A percentile compares a stretch with the other conserved stretches of the same genome.
These are phyloP conservation scores for Coccomyxa sp. DNA, from an alignment of 139 green algal genomes.

Conservation along the genomic window DNA sequence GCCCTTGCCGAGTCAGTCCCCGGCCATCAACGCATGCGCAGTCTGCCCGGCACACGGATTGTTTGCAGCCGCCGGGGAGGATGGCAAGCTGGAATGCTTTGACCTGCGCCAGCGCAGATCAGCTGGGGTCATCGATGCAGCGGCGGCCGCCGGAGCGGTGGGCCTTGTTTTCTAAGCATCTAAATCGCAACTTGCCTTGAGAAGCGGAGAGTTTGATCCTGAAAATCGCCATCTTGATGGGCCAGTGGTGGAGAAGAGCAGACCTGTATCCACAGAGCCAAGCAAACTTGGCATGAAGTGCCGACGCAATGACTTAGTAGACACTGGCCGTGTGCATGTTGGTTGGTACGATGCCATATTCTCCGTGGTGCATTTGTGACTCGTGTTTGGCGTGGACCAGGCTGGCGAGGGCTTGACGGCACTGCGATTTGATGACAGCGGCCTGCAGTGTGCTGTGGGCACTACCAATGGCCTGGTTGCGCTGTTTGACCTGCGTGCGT, in stretches of 20 bases:
- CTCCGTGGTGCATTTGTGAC: background rate
- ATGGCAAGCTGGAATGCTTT: conserved; percentile 91
- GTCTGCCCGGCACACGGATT: conserved; percentile 70
- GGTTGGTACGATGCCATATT: too few relatives aligned
- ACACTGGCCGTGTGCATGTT: too few relatives aligned
- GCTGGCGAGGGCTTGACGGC: conserved; percentile 72
- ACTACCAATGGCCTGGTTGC: conserved; percentile 80
- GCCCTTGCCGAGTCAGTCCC: conserved; percentile 55
- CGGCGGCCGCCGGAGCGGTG: conserved; percentile 47
- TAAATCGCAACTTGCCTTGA: background rate
- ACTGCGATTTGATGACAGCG: conserved; percentile 77
- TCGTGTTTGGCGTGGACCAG: conserved; percentile 2
- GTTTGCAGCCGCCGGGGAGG: conserved; percentile 78
- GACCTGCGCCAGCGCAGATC: conserved; percentile 62
- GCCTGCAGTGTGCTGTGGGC: conserved; percentile 82
- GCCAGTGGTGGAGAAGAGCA: too few relatives aligned
- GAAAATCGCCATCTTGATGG: too few relatives aligned
- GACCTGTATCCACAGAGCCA: too few relatives aligned
- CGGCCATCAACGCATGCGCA: conserved; percentile 73
- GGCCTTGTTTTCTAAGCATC: background rate
- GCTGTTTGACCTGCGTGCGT: conserved; percentile 80
- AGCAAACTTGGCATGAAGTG: too few relatives aligned
- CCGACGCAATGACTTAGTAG: too few relatives aligned
- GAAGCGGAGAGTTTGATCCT: background rate
- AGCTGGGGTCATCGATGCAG: conserved; percentile 61